Conservation (phyloP, 2,329 filamentous ascomycete species). For the Cryoendolithus antarcticus region DNA sequence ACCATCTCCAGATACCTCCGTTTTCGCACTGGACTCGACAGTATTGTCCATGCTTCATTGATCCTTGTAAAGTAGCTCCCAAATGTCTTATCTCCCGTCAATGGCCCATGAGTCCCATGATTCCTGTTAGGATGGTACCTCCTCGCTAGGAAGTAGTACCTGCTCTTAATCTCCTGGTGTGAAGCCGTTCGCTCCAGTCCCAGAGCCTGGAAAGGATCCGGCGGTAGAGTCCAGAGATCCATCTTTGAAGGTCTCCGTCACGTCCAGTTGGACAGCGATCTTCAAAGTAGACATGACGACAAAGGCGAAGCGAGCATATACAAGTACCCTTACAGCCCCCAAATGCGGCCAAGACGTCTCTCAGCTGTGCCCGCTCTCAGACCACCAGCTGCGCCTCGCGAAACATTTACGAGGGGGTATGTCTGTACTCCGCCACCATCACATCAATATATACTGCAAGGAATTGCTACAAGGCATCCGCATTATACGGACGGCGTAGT, state of each 20-base stretch:
- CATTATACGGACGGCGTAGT: no score
- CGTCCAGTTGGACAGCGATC: not conserved
- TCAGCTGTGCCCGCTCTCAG: no score
- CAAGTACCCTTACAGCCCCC: no score
- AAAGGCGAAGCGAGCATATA: no score
- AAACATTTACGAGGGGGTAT: no score
- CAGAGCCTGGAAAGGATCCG: constrained; percentile 77
- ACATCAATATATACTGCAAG: no score
- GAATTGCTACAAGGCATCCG: no score
- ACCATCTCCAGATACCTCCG: constrained; percentile 18
- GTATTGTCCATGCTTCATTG: constrained; percentile 19
- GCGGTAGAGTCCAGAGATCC: constrained; percentile 20
- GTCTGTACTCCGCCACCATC: no score
- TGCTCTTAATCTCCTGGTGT: constrained; percentile 67
- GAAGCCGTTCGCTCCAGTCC: constrained; percentile 59
- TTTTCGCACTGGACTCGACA: constrained; percentile 17
- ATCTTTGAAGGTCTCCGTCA: not conserved
- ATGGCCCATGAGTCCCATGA: constrained; percentile 28
- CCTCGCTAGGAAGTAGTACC: constrained; percentile 81
- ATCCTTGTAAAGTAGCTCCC: constrained; percentile 18
- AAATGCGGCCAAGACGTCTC: no score
- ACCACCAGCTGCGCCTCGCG: no score
- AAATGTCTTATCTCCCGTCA: constrained; percentile 7
- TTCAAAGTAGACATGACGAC: not conserved
- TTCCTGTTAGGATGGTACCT: constrained; percentile 54